Evolutionary conservation across 2,329 filamentous ascomycete species (phyloP).

Genomic region (Aspergillus ruber): DNA sequence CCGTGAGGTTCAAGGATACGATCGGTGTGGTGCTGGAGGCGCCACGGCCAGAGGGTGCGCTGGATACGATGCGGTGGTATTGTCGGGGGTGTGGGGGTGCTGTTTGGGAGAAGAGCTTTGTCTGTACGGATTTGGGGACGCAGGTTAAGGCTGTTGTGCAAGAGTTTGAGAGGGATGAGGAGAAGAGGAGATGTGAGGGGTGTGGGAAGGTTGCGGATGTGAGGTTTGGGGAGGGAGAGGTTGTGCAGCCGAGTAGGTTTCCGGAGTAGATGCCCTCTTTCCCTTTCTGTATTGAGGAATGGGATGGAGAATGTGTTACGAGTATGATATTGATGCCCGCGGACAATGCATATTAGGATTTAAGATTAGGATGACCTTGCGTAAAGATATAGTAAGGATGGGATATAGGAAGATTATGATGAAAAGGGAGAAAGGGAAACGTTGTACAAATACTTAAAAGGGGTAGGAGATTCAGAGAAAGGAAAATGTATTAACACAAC

Average conservation of each 20-base stretch:
- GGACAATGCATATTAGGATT: slow-evolving; percentile 1
- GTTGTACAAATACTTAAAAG: slow-evolving; percentile 4
- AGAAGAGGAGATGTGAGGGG: slow-evolving; percentile 64
- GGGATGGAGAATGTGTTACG: background rate
- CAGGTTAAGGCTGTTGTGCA: slow-evolving; percentile 93
- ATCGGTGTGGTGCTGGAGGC: slow-evolving; percentile 94
- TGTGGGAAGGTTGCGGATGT: slow-evolving; percentile 70
- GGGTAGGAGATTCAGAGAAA: slow-evolving; percentile 8
- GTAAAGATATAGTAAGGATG: background rate
- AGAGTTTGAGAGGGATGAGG: slow-evolving; percentile 64
- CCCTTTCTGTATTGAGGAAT: background rate
- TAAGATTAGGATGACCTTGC: slow-evolving; percentile 1
- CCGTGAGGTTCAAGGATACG: slow-evolving; percentile 84
- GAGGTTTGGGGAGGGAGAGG: slow-evolving; percentile 34
- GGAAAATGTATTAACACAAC: slow-evolving; percentile 8
- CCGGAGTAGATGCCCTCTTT: slow-evolving; percentile 19
- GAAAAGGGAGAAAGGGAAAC: slow-evolving; percentile 2
- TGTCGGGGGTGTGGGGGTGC: slow-evolving; percentile 63
- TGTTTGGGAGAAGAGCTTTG: slow-evolving; percentile 80
- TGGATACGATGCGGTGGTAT: slow-evolving; percentile 88
- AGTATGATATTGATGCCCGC: background rate
- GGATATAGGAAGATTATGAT: too few species aligned
- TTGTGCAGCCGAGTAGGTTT: slow-evolving; percentile 36
- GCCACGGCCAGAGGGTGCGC: slow-evolving; percentile 59
- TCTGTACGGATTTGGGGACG: slow-evolving; percentile 82